Base-by-base conservation (phyloP, 2,329 filamentous ascomycete species). In the Fonsecaea monophora region DNA sequence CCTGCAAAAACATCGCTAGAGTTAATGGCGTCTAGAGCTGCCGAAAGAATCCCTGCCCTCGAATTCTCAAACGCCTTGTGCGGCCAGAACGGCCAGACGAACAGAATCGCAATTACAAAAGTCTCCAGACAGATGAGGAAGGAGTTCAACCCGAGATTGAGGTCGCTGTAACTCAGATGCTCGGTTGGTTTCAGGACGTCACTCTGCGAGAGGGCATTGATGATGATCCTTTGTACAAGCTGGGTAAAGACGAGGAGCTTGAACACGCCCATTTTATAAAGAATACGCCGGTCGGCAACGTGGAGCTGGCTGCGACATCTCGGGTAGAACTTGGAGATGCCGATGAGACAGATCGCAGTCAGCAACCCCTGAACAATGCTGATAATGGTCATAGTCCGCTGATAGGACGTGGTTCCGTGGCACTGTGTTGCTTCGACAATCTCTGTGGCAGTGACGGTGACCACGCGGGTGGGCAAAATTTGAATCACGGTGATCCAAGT, bases 381-480 rank as follows among this genome's bases (percentile, higher is more conserved):
- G 45, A 50, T 50, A 13, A 50, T 50, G 21, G 45, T 50, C 10
- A 25, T 21, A 9, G 45, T 21, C 45, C 45, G 21, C 10, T 9
- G 45, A 25, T 50, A 50, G 18, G 15, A 5, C 21, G 12, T 50
- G 5, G 45, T 50, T 50, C 45, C 45, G 8, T 50, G 42, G 45
- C 45, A 50, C 21, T 50, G 18, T 50, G 45, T 50, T 25, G 45
- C 45, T 25, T 50, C 45, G 18, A 50, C 45, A 50, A 50, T 25
- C 10, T 50, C 45, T 9, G 45, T 50, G 45, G 45, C 45, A 25
- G 25, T 50, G 45, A 25, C 45, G 10, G 45, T 50, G 8, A 50
- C 25, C 4, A 50, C 21, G 3, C 45, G 45, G 18, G 45, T 50
- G 25, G 45, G 45, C 21, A 50, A 50, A 3, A 50, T 25, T 21